Evolutionary conservation across 1,139 yeast species (phyloP).

Genomic region (Suhomyces terraborum): DNA sequence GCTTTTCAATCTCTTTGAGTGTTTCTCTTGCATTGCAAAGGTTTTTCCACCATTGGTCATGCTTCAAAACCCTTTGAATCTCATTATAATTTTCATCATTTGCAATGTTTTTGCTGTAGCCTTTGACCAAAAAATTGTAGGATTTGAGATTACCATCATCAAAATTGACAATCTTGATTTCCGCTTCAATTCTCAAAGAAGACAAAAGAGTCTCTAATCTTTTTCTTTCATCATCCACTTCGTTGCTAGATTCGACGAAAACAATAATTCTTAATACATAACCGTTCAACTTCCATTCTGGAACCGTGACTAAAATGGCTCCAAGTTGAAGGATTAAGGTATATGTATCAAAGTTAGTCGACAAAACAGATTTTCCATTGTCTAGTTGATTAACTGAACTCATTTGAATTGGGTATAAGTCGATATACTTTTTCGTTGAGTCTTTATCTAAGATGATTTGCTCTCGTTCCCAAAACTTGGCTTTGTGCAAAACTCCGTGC

Average conservation of each 20-base stretch:
- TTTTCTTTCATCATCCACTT: constrained; percentile 66
- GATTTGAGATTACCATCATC: constrained; percentile 58
- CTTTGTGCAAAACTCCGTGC: constrained; percentile 22
- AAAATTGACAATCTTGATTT: constrained; percentile 68
- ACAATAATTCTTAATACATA: constrained; percentile 79
- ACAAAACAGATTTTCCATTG: constrained; percentile 67
- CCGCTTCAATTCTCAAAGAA: constrained; percentile 82
- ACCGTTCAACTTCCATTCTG: constrained; percentile 76
- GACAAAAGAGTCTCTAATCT: constrained; percentile 65
- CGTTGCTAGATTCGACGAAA: constrained; percentile 76
- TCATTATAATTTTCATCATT: constrained; percentile 32
- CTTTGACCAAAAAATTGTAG: constrained; percentile 78
- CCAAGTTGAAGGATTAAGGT: constrained; percentile 91
- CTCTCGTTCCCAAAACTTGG: constrained; percentile 6
- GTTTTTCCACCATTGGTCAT: constrained; percentile 68
- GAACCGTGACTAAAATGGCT: constrained; percentile 87
- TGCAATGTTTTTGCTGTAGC: constrained; percentile 39
- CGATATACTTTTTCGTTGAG: constrained; percentile 60
- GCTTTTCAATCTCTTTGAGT: constrained; percentile 37
- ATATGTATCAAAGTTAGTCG: constrained; percentile 93
- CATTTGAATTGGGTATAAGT: constrained; percentile 95
- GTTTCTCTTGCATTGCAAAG: constrained; percentile 57
- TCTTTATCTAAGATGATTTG: constrained; percentile 11
- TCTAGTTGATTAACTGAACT: constrained; percentile 71
- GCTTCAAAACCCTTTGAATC: constrained; percentile 34